Base-by-base conservation (phyloP, 768 basidiomycete species). In the Clathrus columnatus region DNA sequence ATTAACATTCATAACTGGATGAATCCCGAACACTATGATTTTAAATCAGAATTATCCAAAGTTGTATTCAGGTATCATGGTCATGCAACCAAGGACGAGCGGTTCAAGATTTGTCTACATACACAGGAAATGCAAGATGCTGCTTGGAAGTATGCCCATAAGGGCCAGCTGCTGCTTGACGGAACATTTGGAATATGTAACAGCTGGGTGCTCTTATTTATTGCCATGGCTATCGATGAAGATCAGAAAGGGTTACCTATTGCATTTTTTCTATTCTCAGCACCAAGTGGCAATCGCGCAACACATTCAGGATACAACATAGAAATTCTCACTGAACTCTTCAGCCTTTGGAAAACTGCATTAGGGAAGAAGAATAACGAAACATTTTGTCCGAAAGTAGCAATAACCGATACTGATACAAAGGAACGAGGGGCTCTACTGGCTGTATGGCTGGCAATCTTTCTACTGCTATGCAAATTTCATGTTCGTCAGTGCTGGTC, bases 401-500 rank as follows among this genome's bases (percentile, higher is more conserved):
- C 18, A 21, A 51, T 51, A n/a, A 51, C 50, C 6, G 48, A 50
- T 20, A 50, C 48, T 27, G 48, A 50, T 27, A 50, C 56, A 0
- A 68, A 64, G 51, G 70, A 72, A 54, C 63, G 65, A 7, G 64
- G 53, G 8, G 69, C 70, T 5, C 63, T 73, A 5, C 20, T 69
- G 48, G 26, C 28, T 11, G n/a, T 51, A 14, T 55, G 54, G 54
- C 54, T 27, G 27, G 21, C 24, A 6, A 66, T 72, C 27, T 50
- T 58, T 18, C 67, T 73, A 17, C 60, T 73, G 0, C 57, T 73
- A 8, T 74, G 72, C 62, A 63, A 65, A 42, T 73, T 72, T 52
- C 72, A 73, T 53, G 29, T 69, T n/a, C 62, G 67, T 5, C 70
- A 73, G 46, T 69, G 61, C 28, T 74, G 72, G 70, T 61, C 46